phyloP scores from a whole-genome alignment of 495 filamentous ascomycete species.

The Aspergillus incahuasiensis region DNA sequence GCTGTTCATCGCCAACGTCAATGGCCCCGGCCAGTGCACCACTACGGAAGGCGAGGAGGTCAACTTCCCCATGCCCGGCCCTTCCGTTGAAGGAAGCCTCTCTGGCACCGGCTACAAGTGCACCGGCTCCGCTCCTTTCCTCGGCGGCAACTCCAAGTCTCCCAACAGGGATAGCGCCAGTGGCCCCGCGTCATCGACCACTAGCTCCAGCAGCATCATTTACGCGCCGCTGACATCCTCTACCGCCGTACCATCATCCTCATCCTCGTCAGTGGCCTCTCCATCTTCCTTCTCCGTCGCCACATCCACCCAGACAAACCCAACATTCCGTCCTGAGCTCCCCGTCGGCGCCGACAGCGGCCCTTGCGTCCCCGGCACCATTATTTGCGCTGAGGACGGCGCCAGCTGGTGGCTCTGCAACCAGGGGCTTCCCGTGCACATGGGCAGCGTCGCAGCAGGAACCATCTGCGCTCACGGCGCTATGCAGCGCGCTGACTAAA shows the following conservation, averaged over 20 bases:
- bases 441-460: conserved; percentile 40
- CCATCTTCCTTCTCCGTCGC: background rate
- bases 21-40: conserved; percentile 44
- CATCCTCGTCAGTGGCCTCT: background rate
- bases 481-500: conserved; percentile 17
- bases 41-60: conserved; percentile 52
- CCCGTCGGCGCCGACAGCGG: conserved; percentile 3
- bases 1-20: conserved; percentile 71
- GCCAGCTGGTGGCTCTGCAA: conserved; percentile 34
- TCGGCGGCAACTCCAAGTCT: conserved; percentile 14
- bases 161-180: background rate
- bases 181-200: background rate
- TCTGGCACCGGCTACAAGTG: conserved; percentile 30
- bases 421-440: conserved; percentile 29
- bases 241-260: background rate
- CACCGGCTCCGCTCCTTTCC: conserved; percentile 25
- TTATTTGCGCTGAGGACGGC: conserved; percentile 39
- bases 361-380: conserved; percentile 25
- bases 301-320: conserved; percentile 5
- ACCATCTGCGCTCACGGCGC: conserved; percentile 33
- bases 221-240: conserved; percentile 10
- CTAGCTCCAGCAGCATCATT: conserved; percentile 1
- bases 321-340: conserved; percentile 9
- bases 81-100: conserved; percentile 47
- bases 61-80: conserved; percentile 62